phyloP scores from a whole-genome alignment of 2,329 filamentous ascomycete genomes.

The Dryadomyces quercus-mongolicae region DNA sequence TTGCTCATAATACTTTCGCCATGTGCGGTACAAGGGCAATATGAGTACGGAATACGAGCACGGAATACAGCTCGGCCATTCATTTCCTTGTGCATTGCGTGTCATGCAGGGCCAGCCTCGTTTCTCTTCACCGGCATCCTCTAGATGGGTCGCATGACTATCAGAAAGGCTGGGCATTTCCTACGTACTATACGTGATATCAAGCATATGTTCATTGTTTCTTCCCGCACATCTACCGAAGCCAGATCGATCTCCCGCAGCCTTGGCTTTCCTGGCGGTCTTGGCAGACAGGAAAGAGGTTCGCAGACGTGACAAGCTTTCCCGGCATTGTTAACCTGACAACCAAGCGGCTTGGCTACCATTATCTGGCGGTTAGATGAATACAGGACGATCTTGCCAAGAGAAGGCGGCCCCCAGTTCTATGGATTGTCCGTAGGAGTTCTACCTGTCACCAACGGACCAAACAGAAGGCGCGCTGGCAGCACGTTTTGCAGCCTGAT shows the following conservation, averaged over 20 bases:
- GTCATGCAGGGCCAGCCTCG: no score
- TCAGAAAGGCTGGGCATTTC: no score
- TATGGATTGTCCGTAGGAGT: background rate
- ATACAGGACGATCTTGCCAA: background rate
- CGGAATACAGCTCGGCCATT: no score
- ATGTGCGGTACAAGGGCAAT: no score
- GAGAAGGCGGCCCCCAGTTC: background rate
- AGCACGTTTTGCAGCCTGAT: background rate
- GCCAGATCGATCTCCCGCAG: background rate
- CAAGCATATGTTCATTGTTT: no score
- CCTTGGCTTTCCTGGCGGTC: background rate
- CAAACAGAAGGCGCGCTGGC: background rate
- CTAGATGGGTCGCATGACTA: no score
- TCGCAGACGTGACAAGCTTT: background rate
- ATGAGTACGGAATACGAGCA: no score
- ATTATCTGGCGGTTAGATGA: background rate
- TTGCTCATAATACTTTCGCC: no score
- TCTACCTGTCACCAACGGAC: background rate
- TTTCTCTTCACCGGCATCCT: no score
- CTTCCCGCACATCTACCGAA: background rate
- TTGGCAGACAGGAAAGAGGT: background rate
- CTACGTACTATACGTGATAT: no score
- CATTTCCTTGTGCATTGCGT: no score
- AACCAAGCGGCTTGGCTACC: background rate
- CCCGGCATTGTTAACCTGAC: background rate